These are phyloP conservation scores for Suhomyces kilbournensis DNA, from an alignment of 805 yeast species.

Conservation along the genomic window DNA sequence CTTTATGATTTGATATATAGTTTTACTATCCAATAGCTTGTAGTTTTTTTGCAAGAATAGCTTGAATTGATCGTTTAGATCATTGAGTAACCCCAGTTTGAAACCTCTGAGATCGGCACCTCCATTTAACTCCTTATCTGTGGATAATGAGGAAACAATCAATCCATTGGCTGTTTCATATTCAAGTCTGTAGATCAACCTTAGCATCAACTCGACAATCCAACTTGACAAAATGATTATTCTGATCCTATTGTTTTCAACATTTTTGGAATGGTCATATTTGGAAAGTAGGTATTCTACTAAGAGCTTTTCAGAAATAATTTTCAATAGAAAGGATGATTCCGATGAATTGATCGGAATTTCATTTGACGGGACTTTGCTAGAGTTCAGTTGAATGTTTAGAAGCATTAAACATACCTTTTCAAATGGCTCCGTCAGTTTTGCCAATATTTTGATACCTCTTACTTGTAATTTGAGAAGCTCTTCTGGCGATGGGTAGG, in stretches of 20 bases:
- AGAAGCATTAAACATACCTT: constrained; percentile 56
- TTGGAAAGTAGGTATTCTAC: constrained; percentile 34
- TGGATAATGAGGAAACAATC: neutral
- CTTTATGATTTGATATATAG: constrained; percentile 68
- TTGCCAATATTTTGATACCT: constrained; percentile 49
- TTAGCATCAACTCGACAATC: constrained; percentile 59
- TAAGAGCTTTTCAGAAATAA: constrained; percentile 23
- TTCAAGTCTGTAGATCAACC: constrained; percentile 44
- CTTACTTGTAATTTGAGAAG: constrained; percentile 35
- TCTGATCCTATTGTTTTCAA: constrained; percentile 27
- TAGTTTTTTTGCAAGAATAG: constrained; percentile 52
- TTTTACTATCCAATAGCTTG: constrained; percentile 55
- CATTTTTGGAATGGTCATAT: constrained; percentile 20
- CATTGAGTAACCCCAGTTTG: constrained; percentile 1
- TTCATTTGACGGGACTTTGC: neutral
- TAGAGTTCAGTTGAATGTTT: constrained; percentile 8
- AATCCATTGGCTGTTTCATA: constrained; percentile 14
- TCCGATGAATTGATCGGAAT: neutral
- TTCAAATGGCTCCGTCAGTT: constrained; percentile 66
- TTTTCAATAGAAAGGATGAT: neutral
- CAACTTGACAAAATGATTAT: constrained; percentile 57
- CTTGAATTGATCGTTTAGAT: constrained; percentile 22
- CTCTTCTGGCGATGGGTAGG: constrained; percentile 5
- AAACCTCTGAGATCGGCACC: neutral
- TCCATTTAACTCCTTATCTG: neutral